A percentile compares a stretch with the other conserved stretches of the same genome.
Evolutionary conservation across 192 early-diverging fungal species (phyloP).

Genomic region (Fimicolochytrium jonesii): DNA sequence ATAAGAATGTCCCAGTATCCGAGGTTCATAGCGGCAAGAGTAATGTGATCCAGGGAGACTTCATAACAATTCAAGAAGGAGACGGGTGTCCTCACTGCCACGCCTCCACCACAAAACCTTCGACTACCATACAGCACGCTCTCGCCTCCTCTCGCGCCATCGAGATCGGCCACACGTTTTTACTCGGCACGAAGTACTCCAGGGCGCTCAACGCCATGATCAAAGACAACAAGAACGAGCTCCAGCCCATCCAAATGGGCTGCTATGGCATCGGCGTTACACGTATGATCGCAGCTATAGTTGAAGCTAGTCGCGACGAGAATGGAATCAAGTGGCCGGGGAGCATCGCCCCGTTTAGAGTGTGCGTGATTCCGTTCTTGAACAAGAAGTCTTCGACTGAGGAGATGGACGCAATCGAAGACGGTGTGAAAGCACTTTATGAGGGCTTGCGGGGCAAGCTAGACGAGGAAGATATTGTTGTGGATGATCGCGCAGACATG

Average conservation of each 20-base stretch:
- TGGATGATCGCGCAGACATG: constrained; percentile 67
- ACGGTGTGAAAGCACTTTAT: not conserved
- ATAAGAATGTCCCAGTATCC: too few species aligned
- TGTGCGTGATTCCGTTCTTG: constrained; percentile 19
- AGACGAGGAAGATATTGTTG: constrained; percentile 48
- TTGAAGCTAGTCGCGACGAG: constrained; percentile 62
- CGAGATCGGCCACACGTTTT: constrained; percentile 87
- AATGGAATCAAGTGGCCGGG: constrained; percentile 78
- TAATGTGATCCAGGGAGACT: constrained; percentile 22
- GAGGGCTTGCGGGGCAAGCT: not conserved
- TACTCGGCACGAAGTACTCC: constrained; percentile 87
- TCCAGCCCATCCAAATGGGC: constrained; percentile 74
- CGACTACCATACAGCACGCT: constrained; percentile 42
- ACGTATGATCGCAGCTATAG: constrained; percentile 76
- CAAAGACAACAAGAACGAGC: constrained; percentile 28
- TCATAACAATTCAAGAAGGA: constrained; percentile 16
- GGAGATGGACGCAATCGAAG: not conserved
- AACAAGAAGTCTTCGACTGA: not conserved
- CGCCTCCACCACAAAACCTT: not conserved
- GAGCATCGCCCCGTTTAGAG: constrained; percentile 69
- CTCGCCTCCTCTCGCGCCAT: constrained; percentile 52
- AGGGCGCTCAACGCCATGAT: constrained; percentile 58
- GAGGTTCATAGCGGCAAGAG: too few species aligned
- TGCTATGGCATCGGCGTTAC: constrained; percentile 88
- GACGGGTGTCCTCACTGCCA: constrained; percentile 28